These are phyloP conservation scores for Russula sp. DNA, from an alignment of 768 basidiomycete species.

Conservation along the genomic window DNA sequence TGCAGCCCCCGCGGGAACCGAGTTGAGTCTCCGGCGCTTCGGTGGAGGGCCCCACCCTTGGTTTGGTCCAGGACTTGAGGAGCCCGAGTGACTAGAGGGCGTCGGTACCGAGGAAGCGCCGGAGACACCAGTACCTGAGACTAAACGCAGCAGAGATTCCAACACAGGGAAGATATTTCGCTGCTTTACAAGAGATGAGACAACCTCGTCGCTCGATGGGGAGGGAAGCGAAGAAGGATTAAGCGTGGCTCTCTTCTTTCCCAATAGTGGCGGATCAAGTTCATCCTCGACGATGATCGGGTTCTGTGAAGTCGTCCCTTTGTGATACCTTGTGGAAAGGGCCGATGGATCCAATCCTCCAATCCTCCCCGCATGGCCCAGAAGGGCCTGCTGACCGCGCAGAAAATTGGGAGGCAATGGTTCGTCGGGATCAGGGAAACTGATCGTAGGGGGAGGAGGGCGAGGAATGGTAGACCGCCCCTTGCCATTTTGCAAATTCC, in stretches of 20 bases:
- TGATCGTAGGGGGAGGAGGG: slow-evolving; percentile 47
- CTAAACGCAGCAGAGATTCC: slow-evolving; percentile 53
- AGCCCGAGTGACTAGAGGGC: background rate
- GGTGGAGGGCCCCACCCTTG: slow-evolving; percentile 27
- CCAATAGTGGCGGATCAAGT: slow-evolving; percentile 30
- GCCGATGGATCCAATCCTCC: slow-evolving; percentile 56
- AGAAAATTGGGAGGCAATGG: slow-evolving; percentile 64
- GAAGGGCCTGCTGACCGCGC: slow-evolving; percentile 63
- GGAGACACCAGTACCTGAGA: slow-evolving; percentile 34
- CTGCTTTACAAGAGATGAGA: slow-evolving; percentile 53
- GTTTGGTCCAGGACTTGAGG: slow-evolving; percentile 2
- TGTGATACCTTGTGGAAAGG: slow-evolving; percentile 37
- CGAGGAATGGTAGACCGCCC: slow-evolving; percentile 38
- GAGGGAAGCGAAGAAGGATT: slow-evolving; percentile 41
- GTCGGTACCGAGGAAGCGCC: background rate
- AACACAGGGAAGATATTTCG: slow-evolving; percentile 63
- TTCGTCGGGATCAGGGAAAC: slow-evolving; percentile 54
- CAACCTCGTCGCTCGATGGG: slow-evolving; percentile 53
- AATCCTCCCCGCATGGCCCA: slow-evolving; percentile 68
- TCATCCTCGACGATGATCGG: slow-evolving; percentile 71
- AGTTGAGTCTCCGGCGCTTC: slow-evolving; percentile 59
- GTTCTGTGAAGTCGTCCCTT: slow-evolving; percentile 51
- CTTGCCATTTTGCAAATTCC: slow-evolving; percentile 31
- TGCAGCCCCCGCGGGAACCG: slow-evolving; percentile 70
- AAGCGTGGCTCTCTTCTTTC: slow-evolving; percentile 30